phyloP scores from a whole-genome alignment of 1,284 basidiomycete genomes.

The Rhodotorula sp. region DNA sequence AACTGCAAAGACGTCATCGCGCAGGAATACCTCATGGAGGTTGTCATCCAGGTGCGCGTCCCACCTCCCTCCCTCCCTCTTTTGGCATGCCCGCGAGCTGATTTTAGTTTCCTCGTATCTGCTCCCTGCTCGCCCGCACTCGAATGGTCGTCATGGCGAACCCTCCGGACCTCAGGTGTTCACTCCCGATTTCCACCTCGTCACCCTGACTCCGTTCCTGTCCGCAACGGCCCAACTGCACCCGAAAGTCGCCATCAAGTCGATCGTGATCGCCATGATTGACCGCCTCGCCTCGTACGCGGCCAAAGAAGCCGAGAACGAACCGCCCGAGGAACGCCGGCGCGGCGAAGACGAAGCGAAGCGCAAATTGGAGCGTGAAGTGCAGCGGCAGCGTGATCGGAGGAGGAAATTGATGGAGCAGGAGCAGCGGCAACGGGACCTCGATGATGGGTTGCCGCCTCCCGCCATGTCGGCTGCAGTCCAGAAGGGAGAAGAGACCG shows the following conservation, averaged over 20 bases:
- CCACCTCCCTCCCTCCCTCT: neutral
- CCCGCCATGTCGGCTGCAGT: neutral
- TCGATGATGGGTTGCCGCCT: constrained; percentile 54
- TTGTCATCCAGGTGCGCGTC: constrained; percentile 79
- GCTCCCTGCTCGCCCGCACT: neutral
- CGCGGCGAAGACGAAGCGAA: constrained; percentile 87
- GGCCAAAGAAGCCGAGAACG: constrained; percentile 86
- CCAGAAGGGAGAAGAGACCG: constrained; percentile 27
- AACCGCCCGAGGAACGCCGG: constrained; percentile 87
- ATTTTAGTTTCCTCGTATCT: too few species aligned
- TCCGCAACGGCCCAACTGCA: constrained; percentile 90
- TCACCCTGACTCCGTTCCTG: constrained; percentile 86
- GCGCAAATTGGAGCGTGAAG: constrained; percentile 75
- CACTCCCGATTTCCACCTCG: constrained; percentile 92
- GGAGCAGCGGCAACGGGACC: constrained; percentile 44
- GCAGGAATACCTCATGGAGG: constrained; percentile 97
- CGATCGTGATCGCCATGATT: constrained; percentile 91
- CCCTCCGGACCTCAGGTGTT: constrained; percentile 65
- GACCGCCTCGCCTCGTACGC: constrained; percentile 93
- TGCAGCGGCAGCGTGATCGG: constrained; percentile 61
- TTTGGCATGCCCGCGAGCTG: too few species aligned
- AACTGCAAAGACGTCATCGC: constrained; percentile 96
- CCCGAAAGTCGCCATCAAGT: constrained; percentile 94
- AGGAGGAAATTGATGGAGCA: constrained; percentile 52
- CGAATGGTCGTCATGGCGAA: neutral